Percentiles rank a stretch among this genome's conserved stretches.
Conservation (phyloP, 805 yeast species). For the Hanseniaspora valbyensis region DNA sequence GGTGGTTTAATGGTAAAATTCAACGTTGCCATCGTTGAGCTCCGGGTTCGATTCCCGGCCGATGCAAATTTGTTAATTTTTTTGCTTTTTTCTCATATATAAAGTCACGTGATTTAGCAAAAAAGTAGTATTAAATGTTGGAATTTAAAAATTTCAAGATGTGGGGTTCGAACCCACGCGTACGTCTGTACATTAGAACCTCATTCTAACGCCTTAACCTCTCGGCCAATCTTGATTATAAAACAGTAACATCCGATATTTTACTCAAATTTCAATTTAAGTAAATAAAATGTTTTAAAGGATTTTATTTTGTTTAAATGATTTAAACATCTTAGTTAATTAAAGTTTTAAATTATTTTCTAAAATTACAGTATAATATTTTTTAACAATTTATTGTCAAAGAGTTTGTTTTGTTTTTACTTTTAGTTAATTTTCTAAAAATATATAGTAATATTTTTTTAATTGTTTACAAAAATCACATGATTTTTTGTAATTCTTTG, state of each 20-base stretch:
- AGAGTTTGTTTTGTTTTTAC: neutral
- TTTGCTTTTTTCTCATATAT: neutral
- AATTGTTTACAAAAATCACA: neutral
- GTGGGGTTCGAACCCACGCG: conserved; percentile 16
- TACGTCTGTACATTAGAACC: conserved; percentile 15
- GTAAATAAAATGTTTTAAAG: neutral
- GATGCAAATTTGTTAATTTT: conserved; percentile 11
- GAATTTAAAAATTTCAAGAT: conserved; percentile 5
- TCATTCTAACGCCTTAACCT: conserved; percentile 16
- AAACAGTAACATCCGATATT: conserved; percentile 1
- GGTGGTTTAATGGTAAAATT: conserved; percentile 13
- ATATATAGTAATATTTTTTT: no score
- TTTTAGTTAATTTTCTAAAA: no score
- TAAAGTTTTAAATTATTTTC: no score
- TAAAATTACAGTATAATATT: no score
- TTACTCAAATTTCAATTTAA: neutral
- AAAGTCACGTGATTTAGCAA: neutral
- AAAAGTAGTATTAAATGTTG: neutral
- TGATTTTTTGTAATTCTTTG: neutral
- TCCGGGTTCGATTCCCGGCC: conserved; percentile 15
- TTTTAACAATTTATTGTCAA: neutral
- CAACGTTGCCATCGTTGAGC: conserved; percentile 14
- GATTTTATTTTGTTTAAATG: neutral
- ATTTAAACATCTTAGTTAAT: no score
- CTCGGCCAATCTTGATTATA: conserved; percentile 15